A percentile compares a stretch with the other conserved stretches of the same genome.
Evolutionary conservation across 2,329 filamentous ascomycete genomes (phyloP).

Genomic region (Dryadomyces sulphureus): DNA sequence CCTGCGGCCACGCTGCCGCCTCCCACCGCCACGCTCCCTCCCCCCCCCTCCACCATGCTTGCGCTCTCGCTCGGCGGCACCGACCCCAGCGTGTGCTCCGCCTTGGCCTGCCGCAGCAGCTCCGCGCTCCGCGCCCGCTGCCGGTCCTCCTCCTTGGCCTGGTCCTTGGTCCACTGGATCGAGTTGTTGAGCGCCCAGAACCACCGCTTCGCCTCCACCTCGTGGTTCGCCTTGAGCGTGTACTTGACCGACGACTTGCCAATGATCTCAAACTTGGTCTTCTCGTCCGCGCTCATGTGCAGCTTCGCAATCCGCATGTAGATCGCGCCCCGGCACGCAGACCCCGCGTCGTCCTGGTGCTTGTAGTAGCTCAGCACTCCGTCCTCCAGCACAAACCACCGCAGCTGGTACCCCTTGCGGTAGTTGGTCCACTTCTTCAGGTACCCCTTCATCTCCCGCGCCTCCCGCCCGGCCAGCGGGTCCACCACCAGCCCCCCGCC

Average conservation of each 20-base stretch:
- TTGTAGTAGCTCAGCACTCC: conserved; percentile 98
- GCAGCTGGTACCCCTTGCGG: conserved; percentile 85
- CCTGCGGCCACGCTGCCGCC: background rate
- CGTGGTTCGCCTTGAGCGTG: conserved; percentile 91
- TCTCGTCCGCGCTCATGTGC: conserved; percentile 93
- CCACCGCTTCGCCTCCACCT: conserved; percentile 96
- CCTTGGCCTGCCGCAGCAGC: conserved; percentile 62
- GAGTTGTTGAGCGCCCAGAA: conserved; percentile 99
- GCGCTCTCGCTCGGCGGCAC: conserved; percentile 33
- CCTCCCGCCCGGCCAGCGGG: conserved; percentile 63
- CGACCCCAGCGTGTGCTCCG: conserved; percentile 28
- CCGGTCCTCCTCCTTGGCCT: conserved; percentile 78
- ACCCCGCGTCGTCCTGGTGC: conserved; percentile 92
- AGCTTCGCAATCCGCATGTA: conserved; percentile 95
- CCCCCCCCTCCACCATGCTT: conserved; percentile 30
- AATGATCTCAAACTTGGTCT: conserved; percentile 93
- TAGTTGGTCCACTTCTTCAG: conserved; percentile 99
- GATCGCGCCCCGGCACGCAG: conserved; percentile 91
- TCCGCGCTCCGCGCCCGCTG: conserved; percentile 63
- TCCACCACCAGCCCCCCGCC: conserved; percentile 19
- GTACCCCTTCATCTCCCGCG: conserved; percentile 95
- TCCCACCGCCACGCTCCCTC: background rate
- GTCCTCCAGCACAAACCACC: conserved; percentile 97
- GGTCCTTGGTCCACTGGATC: conserved; percentile 96
- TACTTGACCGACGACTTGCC: conserved; percentile 99